These are phyloP conservation scores for Aleurites moluccanus DNA, from an alignment of 441 rosid genomes.

Conservation along the genomic window DNA sequence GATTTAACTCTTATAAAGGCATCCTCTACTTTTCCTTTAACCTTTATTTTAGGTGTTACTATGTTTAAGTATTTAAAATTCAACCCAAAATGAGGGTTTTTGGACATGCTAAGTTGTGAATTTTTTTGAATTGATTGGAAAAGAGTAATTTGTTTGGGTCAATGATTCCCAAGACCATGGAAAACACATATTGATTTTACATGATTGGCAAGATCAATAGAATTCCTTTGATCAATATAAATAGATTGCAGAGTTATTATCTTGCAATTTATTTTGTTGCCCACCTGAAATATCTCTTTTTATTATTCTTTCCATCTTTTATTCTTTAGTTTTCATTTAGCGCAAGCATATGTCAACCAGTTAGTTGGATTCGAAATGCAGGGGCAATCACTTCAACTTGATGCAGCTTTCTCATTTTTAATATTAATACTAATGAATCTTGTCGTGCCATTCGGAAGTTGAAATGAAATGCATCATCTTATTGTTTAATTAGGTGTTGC, in stretches of 20 bases:
- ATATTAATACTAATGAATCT: not conserved
- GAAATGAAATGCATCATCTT: conserved; percentile 8
- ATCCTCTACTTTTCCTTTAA: not conserved
- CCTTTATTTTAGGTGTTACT: not conserved
- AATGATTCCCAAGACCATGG: not conserved
- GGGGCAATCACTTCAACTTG: not conserved
- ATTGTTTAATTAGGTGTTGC: conserved; percentile 5
- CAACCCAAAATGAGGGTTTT: not conserved
- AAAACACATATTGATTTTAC: not conserved
- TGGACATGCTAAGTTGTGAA: not conserved
- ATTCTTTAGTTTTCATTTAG: not conserved
- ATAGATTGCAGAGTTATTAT: not conserved
- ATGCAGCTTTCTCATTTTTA: not conserved
- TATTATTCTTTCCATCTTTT: not conserved
- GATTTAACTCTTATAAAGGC: not conserved
- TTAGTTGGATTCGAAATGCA: not conserved
- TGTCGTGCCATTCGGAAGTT: not conserved
- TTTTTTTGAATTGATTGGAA: not conserved
- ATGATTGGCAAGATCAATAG: not conserved
- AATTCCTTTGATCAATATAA: no score
- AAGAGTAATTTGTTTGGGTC: not conserved
- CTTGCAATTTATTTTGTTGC: not conserved
- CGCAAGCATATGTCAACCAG: not conserved
- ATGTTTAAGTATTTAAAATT: not conserved
- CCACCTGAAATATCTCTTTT: not conserved